Evolutionary conservation across 2,329 filamentous ascomycete species (phyloP).

Genomic region (Phialemoniopsis sp.): DNA sequence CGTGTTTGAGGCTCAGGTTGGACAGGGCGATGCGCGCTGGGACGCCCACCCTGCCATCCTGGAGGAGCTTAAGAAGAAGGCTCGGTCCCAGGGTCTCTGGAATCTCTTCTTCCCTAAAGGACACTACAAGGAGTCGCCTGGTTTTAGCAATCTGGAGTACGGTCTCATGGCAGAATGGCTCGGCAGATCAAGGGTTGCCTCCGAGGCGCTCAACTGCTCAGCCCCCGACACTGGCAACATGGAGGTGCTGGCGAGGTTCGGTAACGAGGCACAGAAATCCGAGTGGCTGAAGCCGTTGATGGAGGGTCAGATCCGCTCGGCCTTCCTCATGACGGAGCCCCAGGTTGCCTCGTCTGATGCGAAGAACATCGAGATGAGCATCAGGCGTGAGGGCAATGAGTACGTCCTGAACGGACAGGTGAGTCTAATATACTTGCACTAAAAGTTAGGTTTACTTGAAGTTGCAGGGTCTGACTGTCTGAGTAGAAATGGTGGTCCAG

Average conservation of each 20-base stretch:
- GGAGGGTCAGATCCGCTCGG: slow-evolving; percentile 80
- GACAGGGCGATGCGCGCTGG: slow-evolving; percentile 74
- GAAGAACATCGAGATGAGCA: slow-evolving; percentile 84
- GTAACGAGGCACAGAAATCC: slow-evolving; percentile 78
- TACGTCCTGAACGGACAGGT: slow-evolving; percentile 88
- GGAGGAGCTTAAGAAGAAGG: slow-evolving; percentile 85
- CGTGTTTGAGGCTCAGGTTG: slow-evolving; percentile 76
- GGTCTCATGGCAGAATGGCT: slow-evolving; percentile 96
- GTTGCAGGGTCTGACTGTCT: slow-evolving; percentile 2
- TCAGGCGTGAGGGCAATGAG: slow-evolving; percentile 77
- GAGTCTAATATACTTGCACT: too few species aligned
- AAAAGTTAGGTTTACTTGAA: too few species aligned
- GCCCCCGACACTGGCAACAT: slow-evolving; percentile 94
- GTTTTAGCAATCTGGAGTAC: slow-evolving; percentile 94
- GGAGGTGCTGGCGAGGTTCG: slow-evolving; percentile 92
- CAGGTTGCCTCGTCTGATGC: slow-evolving; percentile 87
- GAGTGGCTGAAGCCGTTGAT: slow-evolving; percentile 79
- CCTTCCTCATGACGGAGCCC: slow-evolving; percentile 93
- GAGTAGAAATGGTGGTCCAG: slow-evolving; percentile 97
- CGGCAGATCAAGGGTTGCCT: slow-evolving; percentile 78
- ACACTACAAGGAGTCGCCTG: slow-evolving; percentile 92
- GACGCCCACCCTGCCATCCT: slow-evolving; percentile 73
- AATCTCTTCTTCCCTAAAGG: slow-evolving; percentile 97
- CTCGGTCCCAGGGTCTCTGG: slow-evolving; percentile 82
- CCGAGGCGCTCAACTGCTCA: slow-evolving; percentile 84